Conservation (phyloP, 164 flowering plant genomes). For the Platanus orientalis region DNA sequence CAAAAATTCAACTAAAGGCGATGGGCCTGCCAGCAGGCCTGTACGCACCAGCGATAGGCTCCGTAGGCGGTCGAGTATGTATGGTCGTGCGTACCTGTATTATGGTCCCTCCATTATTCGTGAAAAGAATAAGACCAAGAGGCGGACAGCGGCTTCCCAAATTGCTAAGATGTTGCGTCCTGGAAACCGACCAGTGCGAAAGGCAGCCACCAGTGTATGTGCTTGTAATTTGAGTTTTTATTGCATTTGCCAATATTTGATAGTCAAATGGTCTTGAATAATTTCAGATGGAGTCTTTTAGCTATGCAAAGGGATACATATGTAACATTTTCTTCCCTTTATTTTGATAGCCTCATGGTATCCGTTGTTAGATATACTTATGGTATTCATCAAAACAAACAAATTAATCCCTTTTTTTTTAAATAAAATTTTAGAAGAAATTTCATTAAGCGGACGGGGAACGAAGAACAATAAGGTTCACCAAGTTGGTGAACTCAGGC, state of each 20-base stretch:
- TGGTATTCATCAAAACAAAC: too few species aligned
- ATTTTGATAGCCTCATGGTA: too few species aligned
- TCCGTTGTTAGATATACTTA: too few species aligned
- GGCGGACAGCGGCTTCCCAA: conserved; percentile 71
- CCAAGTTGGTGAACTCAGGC: too few species aligned
- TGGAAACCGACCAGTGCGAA: conserved; percentile 35
- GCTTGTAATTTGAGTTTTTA: neutral
- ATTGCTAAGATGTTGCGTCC: conserved; percentile 68
- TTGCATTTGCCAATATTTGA: neutral
- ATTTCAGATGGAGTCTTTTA: neutral
- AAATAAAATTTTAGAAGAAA: too few species aligned
- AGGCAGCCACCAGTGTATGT: conserved; percentile 37
- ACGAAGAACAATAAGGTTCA: too few species aligned
- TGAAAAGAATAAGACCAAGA: conserved; percentile 53
- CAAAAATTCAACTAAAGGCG: conserved; percentile 48
- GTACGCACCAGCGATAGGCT: conserved; percentile 71
- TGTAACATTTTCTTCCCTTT: too few species aligned
- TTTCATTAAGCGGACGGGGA: too few species aligned
- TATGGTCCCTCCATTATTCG: conserved; percentile 36
- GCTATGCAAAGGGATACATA: too few species aligned
- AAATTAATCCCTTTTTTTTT: too few species aligned
- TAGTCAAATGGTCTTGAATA: neutral
- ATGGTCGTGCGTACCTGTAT: conserved; percentile 39
- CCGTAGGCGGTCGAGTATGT: conserved; percentile 48
- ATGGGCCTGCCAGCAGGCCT: conserved; percentile 42